Evolutionary conservation across 805 yeast genomes (phyloP).

Genomic region (Metschnikowia hibisci): DNA sequence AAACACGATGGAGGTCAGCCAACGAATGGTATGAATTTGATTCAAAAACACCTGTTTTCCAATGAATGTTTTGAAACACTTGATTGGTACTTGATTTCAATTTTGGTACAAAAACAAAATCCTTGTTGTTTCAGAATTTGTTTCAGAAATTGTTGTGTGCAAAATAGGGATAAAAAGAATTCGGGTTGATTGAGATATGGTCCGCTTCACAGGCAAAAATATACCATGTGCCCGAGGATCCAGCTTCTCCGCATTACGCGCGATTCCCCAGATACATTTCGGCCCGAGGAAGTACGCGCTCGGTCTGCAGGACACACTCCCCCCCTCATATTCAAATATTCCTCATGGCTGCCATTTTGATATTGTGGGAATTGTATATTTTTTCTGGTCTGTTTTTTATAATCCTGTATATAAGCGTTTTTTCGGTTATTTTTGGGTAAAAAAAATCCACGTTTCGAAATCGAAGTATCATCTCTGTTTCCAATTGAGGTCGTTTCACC

Average conservation of each 20-base stretch:
- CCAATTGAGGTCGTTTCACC: no score
- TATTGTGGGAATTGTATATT: no score
- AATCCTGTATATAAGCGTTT: no score
- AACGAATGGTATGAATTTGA: no score
- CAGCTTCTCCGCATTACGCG: constrained; percentile 7
- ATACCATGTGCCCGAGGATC: constrained; percentile 5
- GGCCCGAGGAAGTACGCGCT: neutral
- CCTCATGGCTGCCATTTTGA: no score
- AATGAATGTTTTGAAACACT: no score
- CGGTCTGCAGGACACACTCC: neutral
- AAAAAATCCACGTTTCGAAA: no score
- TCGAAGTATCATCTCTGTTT: no score
- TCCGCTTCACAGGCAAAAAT: constrained; percentile 3
- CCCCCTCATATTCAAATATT: neutral
- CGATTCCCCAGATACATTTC: neutral
- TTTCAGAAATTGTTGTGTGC: neutral
- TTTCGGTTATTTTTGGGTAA: no score
- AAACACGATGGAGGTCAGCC: no score
- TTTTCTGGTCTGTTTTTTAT: no score
- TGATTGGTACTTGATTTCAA: neutral
- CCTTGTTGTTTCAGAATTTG: neutral
- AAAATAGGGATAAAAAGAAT: neutral
- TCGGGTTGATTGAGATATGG: neutral
- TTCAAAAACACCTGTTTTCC: no score
- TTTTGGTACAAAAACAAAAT: neutral